phyloP scores from a whole-genome alignment of 768 basidiomycete species.

The Boletus speciosus region DNA sequence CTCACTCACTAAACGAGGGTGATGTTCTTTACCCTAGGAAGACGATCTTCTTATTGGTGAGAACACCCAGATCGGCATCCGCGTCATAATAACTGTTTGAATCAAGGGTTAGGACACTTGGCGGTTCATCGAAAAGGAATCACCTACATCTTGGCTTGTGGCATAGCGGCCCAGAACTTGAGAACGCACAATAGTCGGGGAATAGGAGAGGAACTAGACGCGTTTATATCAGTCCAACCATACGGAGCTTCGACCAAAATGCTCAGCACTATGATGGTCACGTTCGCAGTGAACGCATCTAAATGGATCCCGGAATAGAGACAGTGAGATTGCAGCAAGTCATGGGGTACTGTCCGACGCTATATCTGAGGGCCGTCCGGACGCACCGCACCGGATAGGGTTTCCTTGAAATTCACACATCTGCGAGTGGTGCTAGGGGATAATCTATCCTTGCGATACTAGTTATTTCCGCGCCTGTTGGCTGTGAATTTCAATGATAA shows the following conservation, averaged over 20 bases:
- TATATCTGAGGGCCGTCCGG: conserved; percentile 8
- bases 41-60: conserved; percentile 51
- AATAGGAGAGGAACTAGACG: not conserved
- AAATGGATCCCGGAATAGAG: conserved; percentile 4
- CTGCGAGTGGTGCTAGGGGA: not conserved
- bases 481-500: no score
- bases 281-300: conserved; percentile 4
- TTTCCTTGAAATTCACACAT: not conserved
- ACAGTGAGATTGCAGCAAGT: conserved; percentile 13
- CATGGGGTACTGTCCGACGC: conserved; percentile 11
- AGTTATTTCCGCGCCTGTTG: no score
- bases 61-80: conserved; percentile 50
- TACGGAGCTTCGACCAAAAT: conserved; percentile 3
- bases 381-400: not conserved
- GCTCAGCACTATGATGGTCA: conserved; percentile 4
- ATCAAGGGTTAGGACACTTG: not conserved
- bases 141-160: conserved; percentile 55
- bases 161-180: conserved; percentile 6
- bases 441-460: no score
- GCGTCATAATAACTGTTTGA: conserved; percentile 48
- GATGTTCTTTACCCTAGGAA: conserved; percentile 49
- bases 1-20: not conserved
- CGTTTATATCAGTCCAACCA: conserved; percentile 2
- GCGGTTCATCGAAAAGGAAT: not conserved
- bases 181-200: not conserved